Percentiles rank a stretch among this genome's conserved stretches.
phyloP scores from a whole-genome alignment of 305 asterid species.

The Fraxinus platypoda region DNA sequence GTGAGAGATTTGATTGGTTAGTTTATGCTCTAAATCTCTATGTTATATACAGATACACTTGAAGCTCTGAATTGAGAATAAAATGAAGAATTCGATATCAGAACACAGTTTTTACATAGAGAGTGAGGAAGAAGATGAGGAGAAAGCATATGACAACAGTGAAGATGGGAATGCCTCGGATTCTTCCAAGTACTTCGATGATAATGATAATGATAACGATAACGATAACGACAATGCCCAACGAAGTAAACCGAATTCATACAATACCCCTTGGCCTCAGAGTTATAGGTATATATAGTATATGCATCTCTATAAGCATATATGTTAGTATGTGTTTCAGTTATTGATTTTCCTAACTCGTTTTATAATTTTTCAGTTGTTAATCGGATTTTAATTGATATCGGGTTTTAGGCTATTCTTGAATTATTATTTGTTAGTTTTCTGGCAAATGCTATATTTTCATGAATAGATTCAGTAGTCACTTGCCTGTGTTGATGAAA shows the following conservation, averaged over 20 bases:
- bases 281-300: constrained; percentile 62
- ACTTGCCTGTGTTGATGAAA: background rate
- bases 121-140: constrained; percentile 67
- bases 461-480: background rate
- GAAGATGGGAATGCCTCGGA: constrained; percentile 63
- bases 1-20: background rate
- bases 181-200: constrained; percentile 47
- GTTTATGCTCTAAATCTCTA: background rate
- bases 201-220: constrained; percentile 52
- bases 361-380: background rate
- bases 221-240: constrained; percentile 38
- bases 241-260: constrained; percentile 35
- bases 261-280: constrained; percentile 83
- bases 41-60: background rate
- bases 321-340: background rate
- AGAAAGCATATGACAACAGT: constrained; percentile 33
- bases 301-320: background rate
- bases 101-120: constrained; percentile 60
- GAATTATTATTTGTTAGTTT: background rate
- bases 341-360: background rate
- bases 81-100: constrained; percentile 57
- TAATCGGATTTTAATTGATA: background rate
- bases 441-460: background rate
- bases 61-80: constrained; percentile 22
- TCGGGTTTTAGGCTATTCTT: constrained; percentile 3